A percentile compares a stretch with the other conserved stretches of the same genome.
These are phyloP conservation scores for Piedraia hortae DNA, from an alignment of 2,329 filamentous ascomycete genomes.

Conservation along the genomic window DNA sequence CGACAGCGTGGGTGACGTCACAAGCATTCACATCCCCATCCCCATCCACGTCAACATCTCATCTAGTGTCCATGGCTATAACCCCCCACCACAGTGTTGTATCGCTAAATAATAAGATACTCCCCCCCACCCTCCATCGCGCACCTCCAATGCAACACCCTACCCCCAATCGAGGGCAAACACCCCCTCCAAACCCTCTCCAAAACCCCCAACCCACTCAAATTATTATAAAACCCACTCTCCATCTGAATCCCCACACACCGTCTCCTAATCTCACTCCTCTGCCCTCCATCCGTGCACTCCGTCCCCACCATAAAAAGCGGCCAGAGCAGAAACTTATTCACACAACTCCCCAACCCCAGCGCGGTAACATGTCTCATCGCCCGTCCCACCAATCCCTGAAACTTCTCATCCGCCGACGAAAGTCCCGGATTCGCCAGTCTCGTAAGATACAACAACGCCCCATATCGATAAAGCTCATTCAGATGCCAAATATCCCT, in stretches of 20 bases:
- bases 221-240: constrained; percentile 81
- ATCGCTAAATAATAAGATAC: no score
- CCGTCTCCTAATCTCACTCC: constrained; percentile 49
- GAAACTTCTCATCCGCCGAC: constrained; percentile 49
- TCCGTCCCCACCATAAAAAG: constrained; percentile 76
- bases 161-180: no score
- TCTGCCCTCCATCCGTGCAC: constrained; percentile 56
- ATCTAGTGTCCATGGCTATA: no score
- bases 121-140: no score
- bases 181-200: constrained; percentile 47
- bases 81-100: no score
- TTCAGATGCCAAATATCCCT: constrained; percentile 57
- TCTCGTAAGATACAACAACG: constrained; percentile 69
- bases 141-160: no score
- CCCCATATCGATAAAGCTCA: constrained; percentile 71
- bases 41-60: no score
- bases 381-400: constrained; percentile 55
- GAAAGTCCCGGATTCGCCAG: constrained; percentile 51
- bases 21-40: no score
- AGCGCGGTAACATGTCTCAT: constrained; percentile 63
- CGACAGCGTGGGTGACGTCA: no score
- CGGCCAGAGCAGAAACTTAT: constrained; percentile 85
- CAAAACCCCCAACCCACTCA: constrained; percentile 58
- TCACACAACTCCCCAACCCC: constrained; percentile 39
- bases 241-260: constrained; percentile 69